phyloP scores from a whole-genome alignment of 2,329 filamentous ascomycete genomes.

The Epichloe brachyelytri region DNA sequence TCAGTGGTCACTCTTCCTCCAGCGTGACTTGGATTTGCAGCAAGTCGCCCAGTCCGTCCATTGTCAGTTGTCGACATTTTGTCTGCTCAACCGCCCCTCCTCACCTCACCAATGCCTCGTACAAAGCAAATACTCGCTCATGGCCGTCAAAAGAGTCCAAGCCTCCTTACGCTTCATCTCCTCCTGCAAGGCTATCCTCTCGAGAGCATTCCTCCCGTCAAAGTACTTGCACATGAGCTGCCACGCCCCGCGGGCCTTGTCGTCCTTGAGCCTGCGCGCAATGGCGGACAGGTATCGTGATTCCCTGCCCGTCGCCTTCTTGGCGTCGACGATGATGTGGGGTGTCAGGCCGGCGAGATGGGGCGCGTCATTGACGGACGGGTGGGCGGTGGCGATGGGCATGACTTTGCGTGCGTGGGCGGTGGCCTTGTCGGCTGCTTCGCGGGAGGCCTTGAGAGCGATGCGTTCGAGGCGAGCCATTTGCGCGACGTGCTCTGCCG shows the following conservation, averaged over 20 bases:
- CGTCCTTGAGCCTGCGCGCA: conserved; percentile 38
- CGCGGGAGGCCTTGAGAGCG: conserved; percentile 39
- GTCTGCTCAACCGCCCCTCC: too few species aligned
- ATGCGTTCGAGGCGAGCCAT: conserved; percentile 48
- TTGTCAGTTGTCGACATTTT: too few species aligned
- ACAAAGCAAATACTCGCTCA: conserved; percentile 55
- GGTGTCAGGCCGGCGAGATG: conserved; percentile 47
- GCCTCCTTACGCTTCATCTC: conserved; percentile 76
- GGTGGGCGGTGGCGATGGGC: conserved; percentile 39
- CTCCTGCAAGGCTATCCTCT: conserved; percentile 76
- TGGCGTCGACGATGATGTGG: conserved; percentile 64
- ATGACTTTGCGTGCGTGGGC: conserved; percentile 37
- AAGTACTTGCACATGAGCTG: conserved; percentile 70
- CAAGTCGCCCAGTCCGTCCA: too few species aligned
- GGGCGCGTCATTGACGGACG: conserved; percentile 41
- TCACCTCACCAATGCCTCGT: conserved; percentile 52
- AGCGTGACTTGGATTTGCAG: too few species aligned
- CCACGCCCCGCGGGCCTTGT: conserved; percentile 54
- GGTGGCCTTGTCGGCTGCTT: conserved; percentile 42
- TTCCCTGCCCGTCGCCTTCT: conserved; percentile 65
- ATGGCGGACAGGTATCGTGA: conserved; percentile 57
- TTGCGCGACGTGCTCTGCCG: conserved; percentile 44
- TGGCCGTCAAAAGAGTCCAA: conserved; percentile 51
- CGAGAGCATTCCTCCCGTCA: conserved; percentile 72
- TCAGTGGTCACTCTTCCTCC: too few species aligned